Percentiles rank a stretch among this genome's conserved stretches.
These are phyloP conservation scores for Suillus subluteus DNA, from an alignment of 768 basidiomycete species.

Conservation along the genomic window DNA sequence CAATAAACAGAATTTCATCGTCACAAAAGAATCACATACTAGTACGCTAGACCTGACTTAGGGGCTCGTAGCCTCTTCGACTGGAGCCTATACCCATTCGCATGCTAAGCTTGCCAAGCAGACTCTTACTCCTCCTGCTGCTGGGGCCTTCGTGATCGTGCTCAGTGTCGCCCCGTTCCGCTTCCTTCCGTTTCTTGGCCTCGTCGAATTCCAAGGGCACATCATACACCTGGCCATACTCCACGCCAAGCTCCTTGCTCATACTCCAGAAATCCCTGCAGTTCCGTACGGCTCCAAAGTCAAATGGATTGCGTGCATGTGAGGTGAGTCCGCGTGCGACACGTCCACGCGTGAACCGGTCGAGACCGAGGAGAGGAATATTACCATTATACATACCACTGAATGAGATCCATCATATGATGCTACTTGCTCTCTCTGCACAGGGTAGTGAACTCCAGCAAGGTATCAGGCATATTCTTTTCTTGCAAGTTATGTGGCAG, in stretches of 20 bases:
- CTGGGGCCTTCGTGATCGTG: conserved; percentile 51
- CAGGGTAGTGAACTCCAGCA: too few relatives aligned
- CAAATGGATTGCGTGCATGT: conserved; percentile 89
- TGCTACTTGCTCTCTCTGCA: too few relatives aligned
- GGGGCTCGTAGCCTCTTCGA: conserved; percentile 39
- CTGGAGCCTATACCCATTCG: conserved; percentile 39
- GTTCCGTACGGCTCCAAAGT: conserved; percentile 75
- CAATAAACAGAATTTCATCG: neutral
- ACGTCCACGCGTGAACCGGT: conserved; percentile 90
- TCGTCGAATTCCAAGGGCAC: conserved; percentile 83
- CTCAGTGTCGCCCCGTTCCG: conserved; percentile 44
- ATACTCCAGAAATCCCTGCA: conserved; percentile 95
- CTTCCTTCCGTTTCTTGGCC: conserved; percentile 62
- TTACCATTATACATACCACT: too few relatives aligned
- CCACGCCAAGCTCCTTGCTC: conserved; percentile 83
- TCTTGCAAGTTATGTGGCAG: neutral
- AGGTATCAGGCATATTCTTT: too few relatives aligned
- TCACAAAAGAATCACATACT: neutral
- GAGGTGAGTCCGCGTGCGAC: conserved; percentile 81
- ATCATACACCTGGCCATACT: conserved; percentile 89
- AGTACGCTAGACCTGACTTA: conserved; percentile 32
- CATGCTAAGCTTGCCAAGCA: conserved; percentile 38
- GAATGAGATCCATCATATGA: too few relatives aligned
- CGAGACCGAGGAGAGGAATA: conserved; percentile 74
- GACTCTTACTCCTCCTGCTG: conserved; percentile 40